Base-by-base conservation (phyloP, 352 stramenopile species). In the Phytophthora pinifolia region DNA sequence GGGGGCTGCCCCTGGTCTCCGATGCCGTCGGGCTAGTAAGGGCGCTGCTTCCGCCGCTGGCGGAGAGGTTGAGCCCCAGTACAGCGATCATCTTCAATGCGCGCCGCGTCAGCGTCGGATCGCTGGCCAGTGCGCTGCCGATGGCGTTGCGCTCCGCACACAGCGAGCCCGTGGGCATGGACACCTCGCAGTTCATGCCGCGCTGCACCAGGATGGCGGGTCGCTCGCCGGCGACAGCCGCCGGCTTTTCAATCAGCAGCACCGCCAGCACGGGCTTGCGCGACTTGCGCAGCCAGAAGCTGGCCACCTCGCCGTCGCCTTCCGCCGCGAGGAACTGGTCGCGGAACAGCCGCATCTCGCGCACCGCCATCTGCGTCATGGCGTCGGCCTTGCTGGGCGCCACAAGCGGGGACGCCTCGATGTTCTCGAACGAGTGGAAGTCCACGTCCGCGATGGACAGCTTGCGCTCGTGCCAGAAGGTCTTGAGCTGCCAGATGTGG, bases 401-500 rank as follows among this genome's bases (percentile, higher is more conserved):
- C 27, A 98, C 83, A 1, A 96, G 83, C 13, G 96, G 95, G 15
- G 93, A 91, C 4, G 96, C 98, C 63, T 99, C 94, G 65, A 99
- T 98, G 60, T 98, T 96, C 73, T 98, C 94, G 67, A 98, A 99
- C 39, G 83, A 86, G 62, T 98, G 91, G 43, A 98, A 96, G 67
- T 99, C 96, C 45, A 99, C 96, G 59, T 99, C 97, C 33, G 88
- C 89, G 63, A 97, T 86, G 36, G 86, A 96, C 46, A 99, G 82
- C 37, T 98, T 96, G 6, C 73, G 83, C 60, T 98, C 87, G 66
- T 99, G 93, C 97, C 97, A 99, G 70, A 99, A 99, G 1, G 95
- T 98, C 72, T 99, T 99, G 52, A 99, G 86, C 74, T 99, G 93
- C 96, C 96, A 99, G 53, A 98, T 96, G 74, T 99, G 96, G 59